Evolutionary conservation across 768 basidiomycete species (phyloP).

Genomic region (Lactarius quietus): DNA sequence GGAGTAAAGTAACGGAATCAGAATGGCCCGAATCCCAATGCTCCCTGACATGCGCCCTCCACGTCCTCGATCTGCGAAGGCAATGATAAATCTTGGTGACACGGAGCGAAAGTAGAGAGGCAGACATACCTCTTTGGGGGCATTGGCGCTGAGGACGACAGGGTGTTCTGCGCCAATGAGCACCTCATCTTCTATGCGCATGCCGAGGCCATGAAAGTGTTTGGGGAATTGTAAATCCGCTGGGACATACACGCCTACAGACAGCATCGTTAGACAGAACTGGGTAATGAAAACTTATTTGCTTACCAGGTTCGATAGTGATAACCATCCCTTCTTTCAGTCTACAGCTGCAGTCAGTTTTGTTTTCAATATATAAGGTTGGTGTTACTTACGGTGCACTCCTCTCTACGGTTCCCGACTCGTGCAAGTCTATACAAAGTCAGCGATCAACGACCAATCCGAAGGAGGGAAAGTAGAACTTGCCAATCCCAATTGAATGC

Average conservation of each 20-base stretch:
- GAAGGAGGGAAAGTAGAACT: slow-evolving; percentile 25
- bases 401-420: slow-evolving; percentile 63
- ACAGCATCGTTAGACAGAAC: slow-evolving; percentile 10
- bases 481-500: slow-evolving; percentile 89
- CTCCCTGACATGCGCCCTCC: slow-evolving; percentile 75
- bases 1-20: slow-evolving; percentile 25
- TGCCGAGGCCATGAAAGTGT: slow-evolving; percentile 85
- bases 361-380: slow-evolving; percentile 1
- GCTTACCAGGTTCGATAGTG: slow-evolving; percentile 81
- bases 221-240: slow-evolving; percentile 73
- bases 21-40: slow-evolving; percentile 57
- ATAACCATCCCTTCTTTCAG: slow-evolving; percentile 85
- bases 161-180: slow-evolving; percentile 60
- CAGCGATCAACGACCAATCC: background rate
- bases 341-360: slow-evolving; percentile 35
- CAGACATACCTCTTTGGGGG: slow-evolving; percentile 71
- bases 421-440: slow-evolving; percentile 70
- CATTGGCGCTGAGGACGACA: slow-evolving; percentile 60
- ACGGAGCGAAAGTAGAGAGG: too few relatives aligned
- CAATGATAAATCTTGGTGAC: background rate
- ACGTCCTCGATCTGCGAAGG: slow-evolving; percentile 57
- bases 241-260: slow-evolving; percentile 82
- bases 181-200: slow-evolving; percentile 91
- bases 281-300: background rate
- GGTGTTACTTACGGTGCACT: slow-evolving; percentile 43